phyloP scores from a whole-genome alignment of 495 filamentous ascomycete genomes.

The Aspergillus kassunensis region DNA sequence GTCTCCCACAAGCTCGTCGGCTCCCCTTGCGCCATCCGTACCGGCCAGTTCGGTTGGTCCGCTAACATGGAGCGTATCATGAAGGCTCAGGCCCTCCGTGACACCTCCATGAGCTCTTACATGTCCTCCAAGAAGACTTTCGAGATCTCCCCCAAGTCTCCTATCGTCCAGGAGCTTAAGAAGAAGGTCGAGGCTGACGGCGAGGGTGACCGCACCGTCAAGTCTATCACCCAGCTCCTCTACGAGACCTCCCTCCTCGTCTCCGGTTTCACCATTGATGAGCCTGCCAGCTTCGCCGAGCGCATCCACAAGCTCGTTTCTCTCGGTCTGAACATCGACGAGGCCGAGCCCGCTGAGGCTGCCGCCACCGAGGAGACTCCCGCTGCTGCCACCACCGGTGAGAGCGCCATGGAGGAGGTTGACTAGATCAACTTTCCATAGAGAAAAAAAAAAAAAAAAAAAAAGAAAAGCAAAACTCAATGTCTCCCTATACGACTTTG shows the following conservation, averaged over 20 bases:
- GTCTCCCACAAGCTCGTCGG: slow-evolving; percentile 97
- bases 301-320: slow-evolving; percentile 99
- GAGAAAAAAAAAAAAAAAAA: not conserved
- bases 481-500: slow-evolving; percentile 12
- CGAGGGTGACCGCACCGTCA: slow-evolving; percentile 96
- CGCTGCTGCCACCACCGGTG: slow-evolving; percentile 54
- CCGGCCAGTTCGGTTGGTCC: slow-evolving; percentile 99
- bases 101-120: slow-evolving; percentile 99
- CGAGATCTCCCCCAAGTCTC: slow-evolving; percentile 97
- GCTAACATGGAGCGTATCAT: slow-evolving; percentile 99
- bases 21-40: slow-evolving; percentile 97
- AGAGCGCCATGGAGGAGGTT: slow-evolving; percentile 73
- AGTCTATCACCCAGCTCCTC: slow-evolving; percentile 94
- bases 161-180: slow-evolving; percentile 98
- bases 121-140: slow-evolving; percentile 99
- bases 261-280: slow-evolving; percentile 98
- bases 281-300: slow-evolving; percentile 95
- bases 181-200: slow-evolving; percentile 97
- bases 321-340: slow-evolving; percentile 92
- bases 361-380: slow-evolving; percentile 58
- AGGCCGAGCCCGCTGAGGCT: slow-evolving; percentile 69
- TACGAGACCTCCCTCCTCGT: slow-evolving; percentile 98
- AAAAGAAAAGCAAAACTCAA: slow-evolving; percentile 11
- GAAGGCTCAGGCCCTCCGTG: slow-evolving; percentile 99
- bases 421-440: slow-evolving; percentile 46